Evolutionary conservation across 306 rosid species (phyloP).

Genomic region (Fragaria ananassa): DNA sequence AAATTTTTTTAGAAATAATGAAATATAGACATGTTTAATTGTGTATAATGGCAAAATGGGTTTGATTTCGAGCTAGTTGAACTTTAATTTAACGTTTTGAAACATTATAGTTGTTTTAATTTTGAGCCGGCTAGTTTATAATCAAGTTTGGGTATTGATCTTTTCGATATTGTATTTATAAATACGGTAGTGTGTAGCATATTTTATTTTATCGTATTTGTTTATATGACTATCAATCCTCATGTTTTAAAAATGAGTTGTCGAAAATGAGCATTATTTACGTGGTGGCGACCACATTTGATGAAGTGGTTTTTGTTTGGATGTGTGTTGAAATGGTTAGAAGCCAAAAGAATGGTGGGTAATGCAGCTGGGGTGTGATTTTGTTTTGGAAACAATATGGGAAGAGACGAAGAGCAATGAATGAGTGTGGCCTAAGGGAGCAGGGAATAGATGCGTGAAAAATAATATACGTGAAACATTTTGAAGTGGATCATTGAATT

Average conservation of each 20-base stretch:
- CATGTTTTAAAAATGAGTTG: background rate
- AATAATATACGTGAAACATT: background rate
- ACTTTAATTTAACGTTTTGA: too few relatives aligned
- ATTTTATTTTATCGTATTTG: background rate
- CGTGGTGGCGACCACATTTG: background rate
- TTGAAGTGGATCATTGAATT: background rate
- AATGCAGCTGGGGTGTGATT: background rate
- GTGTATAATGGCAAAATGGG: background rate
- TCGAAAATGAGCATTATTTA: background rate
- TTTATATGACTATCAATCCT: background rate
- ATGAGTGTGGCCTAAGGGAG: background rate
- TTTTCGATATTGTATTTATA: too few relatives aligned
- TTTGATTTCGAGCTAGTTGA: too few relatives aligned
- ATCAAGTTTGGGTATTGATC: background rate
- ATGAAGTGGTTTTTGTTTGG: background rate
- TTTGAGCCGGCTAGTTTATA: background rate
- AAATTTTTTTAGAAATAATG: too few relatives aligned
- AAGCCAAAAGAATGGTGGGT: background rate
- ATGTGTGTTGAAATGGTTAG: background rate
- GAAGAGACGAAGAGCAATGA: background rate
- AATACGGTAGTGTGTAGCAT: too few relatives aligned
- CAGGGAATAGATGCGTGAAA: background rate
- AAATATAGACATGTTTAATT: background rate
- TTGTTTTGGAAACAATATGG: background rate
- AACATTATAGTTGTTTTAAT: too few relatives aligned